Conservation (phyloP, 179 eudicot species). For the Corrigiola litoralis region DNA sequence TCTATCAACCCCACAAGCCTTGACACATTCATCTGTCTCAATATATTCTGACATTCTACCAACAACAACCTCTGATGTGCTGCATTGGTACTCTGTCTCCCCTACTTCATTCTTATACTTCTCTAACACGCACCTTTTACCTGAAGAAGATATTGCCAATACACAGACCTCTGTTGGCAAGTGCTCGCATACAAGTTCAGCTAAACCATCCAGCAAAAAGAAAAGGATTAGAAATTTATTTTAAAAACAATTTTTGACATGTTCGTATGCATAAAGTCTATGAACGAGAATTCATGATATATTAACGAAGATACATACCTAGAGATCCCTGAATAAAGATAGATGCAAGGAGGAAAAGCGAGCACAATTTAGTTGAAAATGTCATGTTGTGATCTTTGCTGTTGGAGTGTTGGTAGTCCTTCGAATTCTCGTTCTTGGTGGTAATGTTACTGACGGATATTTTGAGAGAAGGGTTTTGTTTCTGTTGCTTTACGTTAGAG, state of each 20-base stretch:
- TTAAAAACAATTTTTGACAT: too few relatives aligned
- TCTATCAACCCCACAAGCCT: slow-evolving; percentile 57
- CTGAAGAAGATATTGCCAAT: slow-evolving; percentile 48
- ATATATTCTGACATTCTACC: slow-evolving; percentile 43
- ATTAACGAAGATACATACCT: slow-evolving; percentile 27
- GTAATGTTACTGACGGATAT: too few relatives aligned
- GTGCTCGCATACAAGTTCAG: slow-evolving; percentile 47
- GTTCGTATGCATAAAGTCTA: too few relatives aligned
- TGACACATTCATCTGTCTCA: slow-evolving; percentile 55
- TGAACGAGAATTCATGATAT: too few relatives aligned
- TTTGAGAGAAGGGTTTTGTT: not conserved
- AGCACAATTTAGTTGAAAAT: slow-evolving; percentile 27
- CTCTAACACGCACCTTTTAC: slow-evolving; percentile 61
- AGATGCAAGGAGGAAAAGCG: slow-evolving; percentile 37
- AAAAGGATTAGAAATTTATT: not conserved
- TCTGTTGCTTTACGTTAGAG: not conserved
- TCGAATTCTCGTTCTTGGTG: too few relatives aligned
- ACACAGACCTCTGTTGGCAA: slow-evolving; percentile 47
- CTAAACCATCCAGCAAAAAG: slow-evolving; percentile 4
- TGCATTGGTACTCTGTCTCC: slow-evolving; percentile 41
- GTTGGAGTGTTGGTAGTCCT: too few relatives aligned
- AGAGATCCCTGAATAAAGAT: slow-evolving; percentile 40
- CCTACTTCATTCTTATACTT: slow-evolving; percentile 26
- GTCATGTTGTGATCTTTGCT: slow-evolving; percentile 18
- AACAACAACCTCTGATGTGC: slow-evolving; percentile 57